Evolutionary conservation across 2,329 filamentous ascomycete species (phyloP), one percentile per base, ranked within the genome.

Genomic region (Nemania bipapillata): DNA sequence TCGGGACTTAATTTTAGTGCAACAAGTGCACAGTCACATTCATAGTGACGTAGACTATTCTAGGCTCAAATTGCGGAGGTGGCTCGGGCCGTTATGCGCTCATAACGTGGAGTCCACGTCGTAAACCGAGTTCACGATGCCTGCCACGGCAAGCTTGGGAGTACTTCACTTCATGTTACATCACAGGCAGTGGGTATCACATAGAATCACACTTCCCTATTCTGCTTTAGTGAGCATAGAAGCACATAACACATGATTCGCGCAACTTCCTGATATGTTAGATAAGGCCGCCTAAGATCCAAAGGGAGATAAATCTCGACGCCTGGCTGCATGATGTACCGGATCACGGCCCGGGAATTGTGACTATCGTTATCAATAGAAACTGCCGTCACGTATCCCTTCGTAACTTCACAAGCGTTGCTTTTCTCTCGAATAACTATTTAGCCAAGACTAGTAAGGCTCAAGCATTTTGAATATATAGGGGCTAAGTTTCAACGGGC

Each of bases 281-380:
- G 3, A 49, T 55, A 20, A 37, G 17, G n/a, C 42, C 20, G 22
- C 45, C 15, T n/a, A n/a, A 53, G 37, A 55, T 42, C 24, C 53
- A 28, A 61, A 37, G 52, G 26, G 37, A 9, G 20, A 22, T 37
- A 15, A 22, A 59, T 53, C 8, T 6, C 30, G 32, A 30, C 64
- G 60, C 64, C 40, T 67, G 35, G 42, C 50, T 62, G 64, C 61
- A 70, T 61, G 12, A 37, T 52, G 12, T 37, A 42, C 50, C 57
- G 61, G 53, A 32, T 63, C 30, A 40, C 30, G 55, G 53, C 45
- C 40, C 35, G 52, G 8, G 35, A 17, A 8, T 17, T 28, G 22
- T 37, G 30, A 30, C 45, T 24, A 12, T 49, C 35, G 22, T 26
- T 26, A 20, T 42, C 26, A 20, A 28, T 20, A 53, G 22, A 28